These are phyloP conservation scores for Oryza meridionalis DNA, from an alignment of 176 grass and related monocot genomes.

Conservation along the genomic window DNA sequence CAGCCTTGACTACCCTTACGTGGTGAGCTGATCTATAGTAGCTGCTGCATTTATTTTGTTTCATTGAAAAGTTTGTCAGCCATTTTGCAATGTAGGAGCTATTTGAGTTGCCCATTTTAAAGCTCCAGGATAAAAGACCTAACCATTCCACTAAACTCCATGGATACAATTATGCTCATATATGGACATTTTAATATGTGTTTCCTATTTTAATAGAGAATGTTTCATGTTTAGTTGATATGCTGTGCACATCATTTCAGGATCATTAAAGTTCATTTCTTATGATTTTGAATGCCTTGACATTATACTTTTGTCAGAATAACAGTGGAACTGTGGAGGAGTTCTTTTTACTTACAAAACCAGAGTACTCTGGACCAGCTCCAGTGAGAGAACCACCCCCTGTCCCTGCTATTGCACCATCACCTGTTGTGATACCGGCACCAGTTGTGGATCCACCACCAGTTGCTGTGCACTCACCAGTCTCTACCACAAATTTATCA, in stretches of 20 bases:
- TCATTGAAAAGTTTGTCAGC: not conserved
- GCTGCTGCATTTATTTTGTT: not conserved
- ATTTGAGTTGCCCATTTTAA: not conserved
- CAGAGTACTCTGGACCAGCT: constrained; percentile 82
- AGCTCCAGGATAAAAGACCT: not conserved
- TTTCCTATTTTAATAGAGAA: not conserved
- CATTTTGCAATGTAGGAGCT: constrained; percentile 9
- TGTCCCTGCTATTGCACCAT: constrained; percentile 59
- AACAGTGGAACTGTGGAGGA: constrained; percentile 73
- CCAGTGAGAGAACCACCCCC: constrained; percentile 75
- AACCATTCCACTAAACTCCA: constrained; percentile 7
- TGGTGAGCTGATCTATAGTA: constrained; percentile 59
- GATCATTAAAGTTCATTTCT: constrained; percentile 14
- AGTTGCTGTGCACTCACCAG: constrained; percentile 54
- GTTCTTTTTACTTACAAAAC: constrained; percentile 90
- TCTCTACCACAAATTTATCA: constrained; percentile 48
- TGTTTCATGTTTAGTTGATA: constrained; percentile 10
- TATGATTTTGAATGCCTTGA: constrained; percentile 26
- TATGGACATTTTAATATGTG: not conserved
- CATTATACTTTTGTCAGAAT: constrained; percentile 56
- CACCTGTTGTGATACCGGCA: constrained; percentile 54
- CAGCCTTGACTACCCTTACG: constrained; percentile 91
- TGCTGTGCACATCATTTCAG: not conserved
- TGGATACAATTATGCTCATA: not conserved
- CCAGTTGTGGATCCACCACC: constrained; percentile 49